phyloP scores from a whole-genome alignment of 2,329 filamentous ascomycete species.

The Ascochyta viciae-villosae region DNA sequence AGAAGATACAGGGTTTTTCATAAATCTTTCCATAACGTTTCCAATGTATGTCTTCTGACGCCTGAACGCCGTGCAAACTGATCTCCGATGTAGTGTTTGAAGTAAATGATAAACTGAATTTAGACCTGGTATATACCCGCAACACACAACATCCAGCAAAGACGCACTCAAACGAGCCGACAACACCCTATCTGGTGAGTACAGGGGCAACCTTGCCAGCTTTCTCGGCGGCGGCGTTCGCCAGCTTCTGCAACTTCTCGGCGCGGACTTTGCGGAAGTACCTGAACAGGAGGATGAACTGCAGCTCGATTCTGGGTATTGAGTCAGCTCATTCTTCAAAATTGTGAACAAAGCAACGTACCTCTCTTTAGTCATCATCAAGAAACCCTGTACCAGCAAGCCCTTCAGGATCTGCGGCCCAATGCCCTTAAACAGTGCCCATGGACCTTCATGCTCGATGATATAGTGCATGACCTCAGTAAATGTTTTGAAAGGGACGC shows the following conservation, averaged over 20 bases:
- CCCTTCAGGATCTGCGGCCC: conserved; percentile 93
- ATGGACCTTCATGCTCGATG: conserved; percentile 80
- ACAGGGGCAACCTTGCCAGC: conserved; percentile 43
- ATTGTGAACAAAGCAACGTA: conserved; percentile 50
- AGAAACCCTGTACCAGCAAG: conserved; percentile 87
- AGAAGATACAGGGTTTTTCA: neutral
- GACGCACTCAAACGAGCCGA: no score
- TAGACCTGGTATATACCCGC: conserved; percentile 6
- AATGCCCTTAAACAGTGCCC: conserved; percentile 96
- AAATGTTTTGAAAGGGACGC: conserved; percentile 93
- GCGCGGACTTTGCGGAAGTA: conserved; percentile 76
- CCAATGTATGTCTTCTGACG: neutral
- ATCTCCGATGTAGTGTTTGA: neutral
- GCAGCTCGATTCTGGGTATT: conserved; percentile 75
- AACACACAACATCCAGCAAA: neutral
- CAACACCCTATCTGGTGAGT: conserved; percentile 37
- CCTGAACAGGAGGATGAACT: conserved; percentile 85
- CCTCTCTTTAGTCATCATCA: conserved; percentile 99
- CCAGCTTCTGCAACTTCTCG: conserved; percentile 72
- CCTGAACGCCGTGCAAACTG: conserved; percentile 6
- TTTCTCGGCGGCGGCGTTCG: conserved; percentile 68
- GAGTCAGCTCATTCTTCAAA: conserved; percentile 16
- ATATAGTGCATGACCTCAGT: conserved; percentile 96
- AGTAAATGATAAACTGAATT: neutral
- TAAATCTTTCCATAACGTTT: neutral